A percentile compares a stretch with the other conserved stretches of the same genome.
Conservation (phyloP, 1,284 basidiomycete genomes). For the Schizophyllum amplum region DNA sequence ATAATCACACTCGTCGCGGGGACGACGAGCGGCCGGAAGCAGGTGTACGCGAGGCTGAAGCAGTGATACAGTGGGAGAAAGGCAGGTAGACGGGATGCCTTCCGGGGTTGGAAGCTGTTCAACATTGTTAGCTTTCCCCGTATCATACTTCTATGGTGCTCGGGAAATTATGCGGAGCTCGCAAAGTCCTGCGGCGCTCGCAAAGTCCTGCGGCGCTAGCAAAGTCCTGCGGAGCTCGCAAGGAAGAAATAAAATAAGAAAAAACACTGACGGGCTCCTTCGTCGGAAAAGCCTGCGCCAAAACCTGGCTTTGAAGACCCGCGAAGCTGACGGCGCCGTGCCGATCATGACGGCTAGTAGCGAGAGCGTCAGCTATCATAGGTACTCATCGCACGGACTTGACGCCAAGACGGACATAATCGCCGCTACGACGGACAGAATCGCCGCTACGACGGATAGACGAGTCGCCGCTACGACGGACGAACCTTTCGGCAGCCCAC, state of each 20-base stretch:
- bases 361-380: constrained; percentile 64
- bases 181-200: too few relatives aligned
- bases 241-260: too few relatives aligned
- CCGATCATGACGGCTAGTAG: too few relatives aligned
- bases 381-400: neutral
- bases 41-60: neutral
- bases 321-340: constrained; percentile 58
- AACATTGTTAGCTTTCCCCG: too few relatives aligned
- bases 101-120: neutral
- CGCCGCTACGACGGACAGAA: too few relatives aligned
- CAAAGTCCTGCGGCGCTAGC: too few relatives aligned
- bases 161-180: too few relatives aligned
- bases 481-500: constrained; percentile 66
- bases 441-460: too few relatives aligned
- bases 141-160: too few relatives aligned
- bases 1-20: neutral
- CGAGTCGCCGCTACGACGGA: constrained; percentile 1
- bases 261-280: too few relatives aligned
- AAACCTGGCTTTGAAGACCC: constrained; percentile 33
- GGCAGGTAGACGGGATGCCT: neutral
- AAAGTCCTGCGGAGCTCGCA: too few relatives aligned
- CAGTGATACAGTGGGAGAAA: neutral
- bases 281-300: constrained; percentile 18
- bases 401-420: too few relatives aligned
- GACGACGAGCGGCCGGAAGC: neutral